Conservation (phyloP, 169 alveolate genomes). For the Toxoplasma gondii region DNA sequence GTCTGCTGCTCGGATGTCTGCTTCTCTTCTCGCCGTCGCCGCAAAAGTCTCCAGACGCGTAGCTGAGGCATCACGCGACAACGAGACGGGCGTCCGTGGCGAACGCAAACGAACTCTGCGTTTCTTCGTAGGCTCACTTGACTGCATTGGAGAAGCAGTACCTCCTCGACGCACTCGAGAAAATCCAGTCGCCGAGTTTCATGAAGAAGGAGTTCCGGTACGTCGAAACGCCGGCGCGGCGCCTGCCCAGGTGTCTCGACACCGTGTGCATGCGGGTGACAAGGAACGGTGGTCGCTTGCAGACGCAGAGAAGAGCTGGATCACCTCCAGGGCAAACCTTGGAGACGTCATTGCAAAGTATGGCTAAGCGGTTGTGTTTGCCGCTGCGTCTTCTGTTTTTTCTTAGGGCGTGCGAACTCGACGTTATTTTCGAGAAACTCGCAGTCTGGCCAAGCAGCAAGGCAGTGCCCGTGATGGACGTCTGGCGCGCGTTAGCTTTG, state of each 20-base stretch:
- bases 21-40: no score
- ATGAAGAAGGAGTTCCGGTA: constrained; percentile 9
- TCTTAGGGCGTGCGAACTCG: constrained; percentile 56
- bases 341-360: not conserved
- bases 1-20: no score
- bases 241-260: not conserved
- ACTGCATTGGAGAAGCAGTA: constrained; percentile 6
- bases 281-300: not conserved
- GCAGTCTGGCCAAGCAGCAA: constrained; percentile 14
- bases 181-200: not conserved
- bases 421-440: constrained; percentile 52
- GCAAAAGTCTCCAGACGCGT: no score
- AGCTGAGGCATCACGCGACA: no score
- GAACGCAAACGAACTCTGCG: no score
- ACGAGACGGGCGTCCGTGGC: not conserved
- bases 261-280: not conserved
- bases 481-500: constrained; percentile 47
- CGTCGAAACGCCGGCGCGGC: not conserved
- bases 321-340: constrained; percentile 34
- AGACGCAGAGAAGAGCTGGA: no score
- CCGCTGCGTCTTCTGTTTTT: not conserved
- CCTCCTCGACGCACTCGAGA: not conserved
- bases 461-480: constrained; percentile 59
- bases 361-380: no score
- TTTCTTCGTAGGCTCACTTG: not conserved